Evolutionary conservation across 1,139 yeast species (phyloP), one percentile per base, ranked within the genome.

Genomic region (Lodderomyces pseudojiufengensis): DNA sequence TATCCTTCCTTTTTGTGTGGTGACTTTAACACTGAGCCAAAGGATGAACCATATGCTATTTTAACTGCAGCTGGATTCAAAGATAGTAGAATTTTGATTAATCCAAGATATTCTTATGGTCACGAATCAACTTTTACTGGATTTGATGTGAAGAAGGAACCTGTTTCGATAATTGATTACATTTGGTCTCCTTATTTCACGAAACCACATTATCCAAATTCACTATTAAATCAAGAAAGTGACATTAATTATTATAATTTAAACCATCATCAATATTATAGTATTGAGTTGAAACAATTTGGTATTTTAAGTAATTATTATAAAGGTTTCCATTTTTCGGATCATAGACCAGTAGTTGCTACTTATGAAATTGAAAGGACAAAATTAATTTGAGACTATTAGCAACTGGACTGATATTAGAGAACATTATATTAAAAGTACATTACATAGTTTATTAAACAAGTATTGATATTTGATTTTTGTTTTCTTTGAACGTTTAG

Each of bases 1-100:
- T 64, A 64, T 49, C 72, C 76, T 3, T 62, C 71, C 14, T 61
- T 68, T 48, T 48, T 58, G 43, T 65, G 61, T 38, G 79, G 79
- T 5, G 83, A 77, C 51, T 72, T 77, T 54, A 77, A 77, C 47
- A 72, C 80, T 11, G 70, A 71, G 40, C 79, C 79, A 3, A 52
- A 55, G 2, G 79, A 74, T 43, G 72, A 64, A 32, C 76, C 78
- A 0, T 73, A 74, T 47, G 54, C 59, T 31, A 57, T 68, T 3
- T 54, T 76, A 26, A 50, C 61, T 3, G 44, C 54, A 18, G 50
- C 50, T 29, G 66, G 66, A 8, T 58, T 68, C 36, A 53, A 57
- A 29, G 79, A 74, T 46, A 51, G 55, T 35, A 37, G 57, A 22
- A 39, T 45, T 9, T 43, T 54, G 27, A 47, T 51, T 21, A 49